A percentile compares a stretch with the other conserved stretches of the same genome.
These are phyloP conservation scores for Porodaedalea pini DNA, from an alignment of 1,284 basidiomycete genomes.

Conservation along the genomic window DNA sequence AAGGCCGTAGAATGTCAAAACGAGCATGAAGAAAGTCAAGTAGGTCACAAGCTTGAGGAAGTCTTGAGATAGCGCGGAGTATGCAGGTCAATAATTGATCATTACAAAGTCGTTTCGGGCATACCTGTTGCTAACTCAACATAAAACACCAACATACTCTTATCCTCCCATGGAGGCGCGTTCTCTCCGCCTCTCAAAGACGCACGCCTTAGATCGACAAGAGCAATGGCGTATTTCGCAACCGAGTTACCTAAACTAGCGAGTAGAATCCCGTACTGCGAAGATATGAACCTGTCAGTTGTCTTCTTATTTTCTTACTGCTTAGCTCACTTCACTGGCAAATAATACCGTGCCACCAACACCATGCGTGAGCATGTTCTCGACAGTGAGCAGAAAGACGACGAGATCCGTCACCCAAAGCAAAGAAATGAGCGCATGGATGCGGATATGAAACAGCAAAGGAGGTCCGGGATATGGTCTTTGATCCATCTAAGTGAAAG, in stretches of 20 bases:
- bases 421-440: conserved; percentile 66
- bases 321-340: conserved; percentile 76
- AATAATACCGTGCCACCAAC: conserved; percentile 92
- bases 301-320: background rate
- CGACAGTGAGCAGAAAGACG: conserved; percentile 75
- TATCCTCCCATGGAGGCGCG: conserved; percentile 94
- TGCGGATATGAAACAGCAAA: conserved; percentile 79
- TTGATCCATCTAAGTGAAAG: conserved; percentile 86
- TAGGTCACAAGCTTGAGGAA: conserved; percentile 93
- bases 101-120: conserved; percentile 20
- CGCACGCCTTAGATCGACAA: conserved; percentile 79
- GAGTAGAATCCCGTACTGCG: conserved; percentile 85
- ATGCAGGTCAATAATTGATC: conserved; percentile 9
- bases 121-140: conserved; percentile 88
- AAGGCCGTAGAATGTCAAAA: conserved; percentile 92
- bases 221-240: conserved; percentile 82
- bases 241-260: conserved; percentile 78
- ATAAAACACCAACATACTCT: conserved; percentile 96
- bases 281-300: conserved; percentile 12
- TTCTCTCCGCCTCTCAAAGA: conserved; percentile 75
- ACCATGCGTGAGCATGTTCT: conserved; percentile 74
- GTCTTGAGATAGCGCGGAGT: conserved; percentile 48
- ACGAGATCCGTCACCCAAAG: conserved; percentile 70
- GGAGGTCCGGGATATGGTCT: conserved; percentile 83
- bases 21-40: conserved; percentile 88